Evolutionary conservation across 768 basidiomycete genomes (phyloP).

Genomic region (Podaxis mareebaensis): DNA sequence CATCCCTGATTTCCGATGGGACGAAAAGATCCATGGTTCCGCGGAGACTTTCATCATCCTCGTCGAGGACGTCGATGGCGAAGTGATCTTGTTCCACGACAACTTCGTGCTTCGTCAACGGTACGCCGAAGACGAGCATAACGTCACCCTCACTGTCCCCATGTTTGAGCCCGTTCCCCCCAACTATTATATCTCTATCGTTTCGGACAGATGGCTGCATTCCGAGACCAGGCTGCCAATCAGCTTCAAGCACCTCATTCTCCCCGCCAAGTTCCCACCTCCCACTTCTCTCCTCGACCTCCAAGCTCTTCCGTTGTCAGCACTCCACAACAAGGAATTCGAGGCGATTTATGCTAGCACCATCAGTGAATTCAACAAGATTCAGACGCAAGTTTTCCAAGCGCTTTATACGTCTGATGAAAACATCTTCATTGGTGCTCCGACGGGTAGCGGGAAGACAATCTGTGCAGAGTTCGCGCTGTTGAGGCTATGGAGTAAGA

Average conservation of each 20-base stretch:
- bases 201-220: constrained; percentile 96
- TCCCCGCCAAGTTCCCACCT: constrained; percentile 94
- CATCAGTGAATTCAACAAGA: constrained; percentile 94
- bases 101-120: constrained; percentile 88
- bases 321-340: constrained; percentile 91
- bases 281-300: constrained; percentile 93
- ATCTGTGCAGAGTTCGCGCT: constrained; percentile 97
- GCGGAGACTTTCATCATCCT: constrained; percentile 92
- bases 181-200: constrained; percentile 94
- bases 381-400: constrained; percentile 99
- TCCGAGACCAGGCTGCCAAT: constrained; percentile 93
- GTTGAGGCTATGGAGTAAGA: constrained; percentile 91
- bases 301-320: constrained; percentile 85
- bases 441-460: constrained; percentile 96
- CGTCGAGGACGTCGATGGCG: constrained; percentile 97
- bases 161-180: constrained; percentile 98
- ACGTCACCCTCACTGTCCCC: constrained; percentile 90
- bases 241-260: constrained; percentile 96
- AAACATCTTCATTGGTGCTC: constrained; percentile 95
- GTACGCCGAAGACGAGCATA: constrained; percentile 93
- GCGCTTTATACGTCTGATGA: constrained; percentile 96
- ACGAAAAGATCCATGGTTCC: constrained; percentile 86
- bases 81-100: constrained; percentile 94
- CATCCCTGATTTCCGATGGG: constrained; percentile 98
- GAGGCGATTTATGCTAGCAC: constrained; percentile 82